Base-by-base conservation (phyloP, 129 eudicot genomes). In the Logfia minima region DNA sequence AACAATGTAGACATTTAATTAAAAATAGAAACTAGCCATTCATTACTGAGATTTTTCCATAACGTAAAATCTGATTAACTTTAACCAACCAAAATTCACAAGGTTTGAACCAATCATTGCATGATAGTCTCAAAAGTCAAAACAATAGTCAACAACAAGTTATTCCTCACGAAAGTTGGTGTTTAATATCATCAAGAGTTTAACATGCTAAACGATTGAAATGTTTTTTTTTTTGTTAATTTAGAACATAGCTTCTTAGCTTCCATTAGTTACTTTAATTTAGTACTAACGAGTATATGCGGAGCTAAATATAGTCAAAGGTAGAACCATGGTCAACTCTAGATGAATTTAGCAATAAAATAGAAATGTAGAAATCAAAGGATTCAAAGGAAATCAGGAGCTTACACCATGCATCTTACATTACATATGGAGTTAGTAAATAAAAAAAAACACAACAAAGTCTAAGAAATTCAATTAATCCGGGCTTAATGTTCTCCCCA, bases 401-500 rank as follows among this genome's bases (percentile, higher is more conserved):
- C 52, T 35, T 48, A 61, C 58, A 31, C 17, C n/a, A 61, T 45
- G 77, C 26, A 70, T 71, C 8, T 24, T 31, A 13, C 75, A 43
- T 61, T 13, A 29, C 62, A 26, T 2, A 48, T 13, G 56, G 41
- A 74, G 29, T 64, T 29, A 17, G 61, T 16, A 74, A 66, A 24
- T 24, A 22, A 64, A 52, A 18, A 72, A 66, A 19, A 35, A 55
- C 3, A 51, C 26, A 28, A 60, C 8, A 59, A 70, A 35, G 29
- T n/a, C 37, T 2, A 52, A 56, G 66, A 74, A 80, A 73, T 72
- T 64, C 9, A 66, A 66, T 73, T 68, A 80, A 75, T 1, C 26
- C 11, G 24, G 66, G 80, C 84, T 81, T 67, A 75, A 81, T 75
- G 65, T 60, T 68, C 84, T 81, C 84, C 84, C 29, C 80, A 75